Evolutionary conservation across 1,139 yeast genomes (phyloP), one percentile per base, ranked within the genome.

Genomic region (Blastobotrys apis): DNA sequence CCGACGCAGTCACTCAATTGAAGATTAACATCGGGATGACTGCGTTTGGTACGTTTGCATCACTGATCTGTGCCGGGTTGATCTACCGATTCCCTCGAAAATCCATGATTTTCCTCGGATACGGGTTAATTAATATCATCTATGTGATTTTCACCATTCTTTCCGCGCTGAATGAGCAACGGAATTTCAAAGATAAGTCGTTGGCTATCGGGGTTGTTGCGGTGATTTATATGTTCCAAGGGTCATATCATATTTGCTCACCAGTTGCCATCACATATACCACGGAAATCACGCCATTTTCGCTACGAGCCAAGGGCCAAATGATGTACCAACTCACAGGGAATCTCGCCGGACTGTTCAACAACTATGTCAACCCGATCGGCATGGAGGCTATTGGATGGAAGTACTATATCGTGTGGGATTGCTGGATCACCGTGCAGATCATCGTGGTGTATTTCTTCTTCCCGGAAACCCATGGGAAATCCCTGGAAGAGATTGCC

Each of bases 401-500:
- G 63, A 60, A 57, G 49, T 65, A 68, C 37, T 60, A 65, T 45
- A 62, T 61, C 52, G 65, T 69, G 15, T 69, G 62, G 54, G 44
- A 41, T 26, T 41, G 43, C 41, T 47, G 53, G 52, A 44, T 55
- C 8, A 45, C 45, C 9, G 52, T 52, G 20, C 51, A 52, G 42
- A 44, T 47, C 36, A 29, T 43, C 19, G 39, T 85, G 60, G 84
- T 80, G 45, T 81, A 73, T 70, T 77, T 80, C 64, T 72, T 73
- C 52, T 80, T 83, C 44, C 80, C 80, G 53, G 87, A 81, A 64
- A 84, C 94, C 25, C 80, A 79, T 64, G 90, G 88, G 21, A 68
- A 81, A 47, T 72, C 82, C 10, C 71, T 84, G 60, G 94, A 84
- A 64, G 84, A 83, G 54, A 83, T 81, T 51, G 84, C 80, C 16